Base-by-base conservation (phyloP, 179 eudicot species). In the Silene vulgaris region DNA sequence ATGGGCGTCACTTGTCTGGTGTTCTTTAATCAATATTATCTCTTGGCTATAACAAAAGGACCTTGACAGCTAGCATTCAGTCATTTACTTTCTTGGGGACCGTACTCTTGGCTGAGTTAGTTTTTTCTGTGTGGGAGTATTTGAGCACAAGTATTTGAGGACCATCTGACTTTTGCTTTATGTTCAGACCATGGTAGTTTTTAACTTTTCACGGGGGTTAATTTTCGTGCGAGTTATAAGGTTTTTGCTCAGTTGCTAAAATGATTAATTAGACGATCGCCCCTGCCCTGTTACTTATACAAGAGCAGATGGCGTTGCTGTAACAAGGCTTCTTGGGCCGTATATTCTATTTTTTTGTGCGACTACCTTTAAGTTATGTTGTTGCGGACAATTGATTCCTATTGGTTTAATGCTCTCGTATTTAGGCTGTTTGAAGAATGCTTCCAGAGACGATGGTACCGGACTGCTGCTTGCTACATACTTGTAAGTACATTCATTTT, bases 381-480 rank as follows among this genome's bases (percentile, higher is more conserved):
- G 72, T 69, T 12, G 32, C 72, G 26, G 61, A 71, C 62, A 12
- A 45, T 5, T 0, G 29, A 52, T 16, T 56, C 28, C 62, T 29
- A 29, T 26, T n/a, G 32, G 57, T 50, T 52, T n/a, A 21, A 14
- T 43, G 54, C 69, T 5, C 48, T 63, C 17, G 32, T 17, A 52
- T 62, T 32, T 77, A 94, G 98, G 92, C 84, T 94, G 85, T 94
- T 94, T 84, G 98, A 94, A 83, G 98, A 94, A 77, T 94, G 98
- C 83, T 92, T 90, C 85, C 96, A 90, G 81, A 84, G 88, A 74
- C 89, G 96, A 83, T 94, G 98, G 97, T 94, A 92, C 74, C 90
- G 90, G 21, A 92, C 94, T 68, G 98, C 97, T 32, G 97, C 94
- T 61, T 89, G 96, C 87, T 94, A 92, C 79, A 92, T 92, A 76